A percentile compares a stretch with the other conserved stretches of the same genome.
phyloP scores from a whole-genome alignment of 345 rosid species.

The Kernera saxatilis region DNA sequence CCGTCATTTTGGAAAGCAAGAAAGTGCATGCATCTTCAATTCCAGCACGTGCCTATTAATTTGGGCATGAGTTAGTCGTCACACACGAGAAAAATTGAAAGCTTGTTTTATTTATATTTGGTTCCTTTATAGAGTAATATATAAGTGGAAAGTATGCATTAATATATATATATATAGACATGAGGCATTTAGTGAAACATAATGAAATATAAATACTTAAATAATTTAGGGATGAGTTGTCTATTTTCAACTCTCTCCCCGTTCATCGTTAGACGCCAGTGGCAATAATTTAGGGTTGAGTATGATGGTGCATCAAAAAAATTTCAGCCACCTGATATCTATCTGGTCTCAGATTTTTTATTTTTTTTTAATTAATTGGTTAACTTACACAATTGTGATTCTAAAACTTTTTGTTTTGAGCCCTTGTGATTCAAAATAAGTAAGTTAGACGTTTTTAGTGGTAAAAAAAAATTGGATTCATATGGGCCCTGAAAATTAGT shows the following conservation, averaged over 20 bases:
- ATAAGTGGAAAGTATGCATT: neutral
- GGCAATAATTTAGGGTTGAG: neutral
- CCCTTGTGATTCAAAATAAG: too few relatives aligned
- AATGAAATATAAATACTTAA: neutral
- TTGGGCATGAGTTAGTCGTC: constrained; percentile 27
- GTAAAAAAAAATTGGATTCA: too few relatives aligned
- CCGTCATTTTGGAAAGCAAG: constrained; percentile 10
- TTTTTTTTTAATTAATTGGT: too few relatives aligned
- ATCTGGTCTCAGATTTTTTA: neutral
- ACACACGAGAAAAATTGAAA: constrained; percentile 21
- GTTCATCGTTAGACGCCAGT: neutral
- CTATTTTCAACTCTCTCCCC: neutral
- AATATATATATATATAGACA: neutral
- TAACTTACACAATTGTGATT: neutral
- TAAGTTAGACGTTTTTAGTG: too few relatives aligned
- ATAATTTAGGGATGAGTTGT: neutral
- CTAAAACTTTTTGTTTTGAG: too few relatives aligned
- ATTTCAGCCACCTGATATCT: neutral
- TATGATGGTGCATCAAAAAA: neutral
- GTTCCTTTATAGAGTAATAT: neutral
- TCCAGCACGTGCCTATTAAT: constrained; percentile 24
- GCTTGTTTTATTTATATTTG: constrained; percentile 1
- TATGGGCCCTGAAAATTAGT: too few relatives aligned
- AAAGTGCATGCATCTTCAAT: constrained; percentile 34
- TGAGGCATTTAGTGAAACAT: neutral